These are phyloP conservation scores for Ramaria rubella DNA, from an alignment of 768 basidiomycete species.

Conservation along the genomic window DNA sequence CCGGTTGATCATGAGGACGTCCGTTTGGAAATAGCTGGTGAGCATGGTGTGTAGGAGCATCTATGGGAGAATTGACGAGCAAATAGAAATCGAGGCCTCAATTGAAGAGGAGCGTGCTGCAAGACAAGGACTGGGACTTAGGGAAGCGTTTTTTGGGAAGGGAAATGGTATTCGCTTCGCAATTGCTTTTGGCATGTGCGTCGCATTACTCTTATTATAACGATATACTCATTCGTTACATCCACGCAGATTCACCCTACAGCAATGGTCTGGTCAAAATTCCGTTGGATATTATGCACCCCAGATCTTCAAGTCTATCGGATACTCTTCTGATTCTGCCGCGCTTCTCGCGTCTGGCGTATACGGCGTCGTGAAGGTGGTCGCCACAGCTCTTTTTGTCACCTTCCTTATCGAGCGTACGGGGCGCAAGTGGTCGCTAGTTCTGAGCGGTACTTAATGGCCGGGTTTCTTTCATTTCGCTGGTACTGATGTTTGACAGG, in stretches of 20 bases:
- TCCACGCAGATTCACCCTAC: conserved; percentile 48
- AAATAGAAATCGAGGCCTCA: conserved; percentile 68
- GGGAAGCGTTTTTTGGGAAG: conserved; percentile 71
- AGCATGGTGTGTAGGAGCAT: not conserved
- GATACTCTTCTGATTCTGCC: conserved; percentile 50
- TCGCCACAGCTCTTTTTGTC: conserved; percentile 60
- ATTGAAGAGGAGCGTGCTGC: conserved; percentile 66
- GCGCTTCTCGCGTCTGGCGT: conserved; percentile 68
- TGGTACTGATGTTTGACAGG: conserved; percentile 38
- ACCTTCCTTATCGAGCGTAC: conserved; percentile 61
- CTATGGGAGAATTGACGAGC: not conserved
- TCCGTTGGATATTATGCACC: conserved; percentile 73
- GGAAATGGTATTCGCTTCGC: conserved; percentile 79
- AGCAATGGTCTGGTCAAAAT: conserved; percentile 84
- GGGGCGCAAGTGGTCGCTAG: conserved; percentile 62
- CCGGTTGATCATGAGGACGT: conserved; percentile 37
- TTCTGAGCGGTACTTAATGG: conserved; percentile 30
- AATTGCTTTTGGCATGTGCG: conserved; percentile 64
- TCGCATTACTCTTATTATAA: conserved; percentile 1
- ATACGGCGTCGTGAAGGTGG: conserved; percentile 61
- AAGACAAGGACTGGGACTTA: conserved; percentile 55
- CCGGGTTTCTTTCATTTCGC: not conserved
- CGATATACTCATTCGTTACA: not conserved
- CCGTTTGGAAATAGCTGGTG: conserved; percentile 49
- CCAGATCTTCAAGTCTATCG: conserved; percentile 68